Evolutionary conservation across 2,329 filamentous ascomycete genomes (phyloP).

Genomic region (Zymoseptoria ardabiliae): DNA sequence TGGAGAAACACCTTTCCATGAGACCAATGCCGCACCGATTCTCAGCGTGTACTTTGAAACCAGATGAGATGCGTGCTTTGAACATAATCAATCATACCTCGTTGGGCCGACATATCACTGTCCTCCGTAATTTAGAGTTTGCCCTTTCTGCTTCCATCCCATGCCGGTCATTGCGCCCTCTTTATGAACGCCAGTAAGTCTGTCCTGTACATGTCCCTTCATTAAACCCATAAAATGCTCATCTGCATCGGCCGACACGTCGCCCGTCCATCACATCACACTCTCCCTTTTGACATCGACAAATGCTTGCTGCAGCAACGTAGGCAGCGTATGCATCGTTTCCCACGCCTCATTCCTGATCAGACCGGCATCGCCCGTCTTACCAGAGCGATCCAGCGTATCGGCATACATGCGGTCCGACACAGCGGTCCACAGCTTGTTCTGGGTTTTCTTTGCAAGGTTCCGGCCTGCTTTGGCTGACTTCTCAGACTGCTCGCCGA

Average conservation of each 20-base stretch:
- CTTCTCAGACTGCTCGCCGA: conserved; percentile 54
- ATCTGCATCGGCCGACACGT: not conserved
- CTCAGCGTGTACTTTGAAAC: too few relatives aligned
- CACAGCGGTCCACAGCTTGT: conserved; percentile 48
- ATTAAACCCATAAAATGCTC: not conserved
- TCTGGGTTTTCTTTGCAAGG: conserved; percentile 46
- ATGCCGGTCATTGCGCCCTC: not conserved
- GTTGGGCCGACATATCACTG: not conserved
- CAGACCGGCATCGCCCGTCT: conserved; percentile 22
- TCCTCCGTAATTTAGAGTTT: not conserved
- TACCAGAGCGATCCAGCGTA: conserved; percentile 64
- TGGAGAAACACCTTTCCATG: too few relatives aligned
- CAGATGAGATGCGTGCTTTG: not conserved
- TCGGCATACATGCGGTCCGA: conserved; percentile 71
- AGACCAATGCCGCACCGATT: too few relatives aligned
- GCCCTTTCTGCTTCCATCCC: not conserved
- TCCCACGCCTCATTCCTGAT: conserved; percentile 18
- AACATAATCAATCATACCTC: not conserved
- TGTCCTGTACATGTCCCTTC: not conserved
- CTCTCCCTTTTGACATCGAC: not conserved
- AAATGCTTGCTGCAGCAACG: conserved; percentile 11
- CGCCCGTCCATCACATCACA: not conserved
- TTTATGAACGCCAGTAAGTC: not conserved
- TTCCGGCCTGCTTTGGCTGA: conserved; percentile 44
- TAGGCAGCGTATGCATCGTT: conserved; percentile 17